These are phyloP conservation scores for Kodamaea neixiangensis DNA, from an alignment of 805 yeast species.

Conservation along the genomic window DNA sequence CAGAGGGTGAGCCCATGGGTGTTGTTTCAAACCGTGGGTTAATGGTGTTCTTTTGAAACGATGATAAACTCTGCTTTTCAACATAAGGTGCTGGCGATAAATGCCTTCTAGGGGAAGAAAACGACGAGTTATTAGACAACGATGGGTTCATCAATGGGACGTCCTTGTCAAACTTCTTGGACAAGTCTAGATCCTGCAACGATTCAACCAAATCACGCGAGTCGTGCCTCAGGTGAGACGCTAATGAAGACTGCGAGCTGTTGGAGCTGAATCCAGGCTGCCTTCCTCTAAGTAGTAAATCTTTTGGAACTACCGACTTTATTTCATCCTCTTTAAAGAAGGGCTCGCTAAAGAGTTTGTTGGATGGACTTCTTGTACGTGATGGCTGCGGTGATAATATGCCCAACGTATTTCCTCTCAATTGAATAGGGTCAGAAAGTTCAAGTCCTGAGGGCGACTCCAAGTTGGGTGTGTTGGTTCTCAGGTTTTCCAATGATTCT, in stretches of 20 bases:
- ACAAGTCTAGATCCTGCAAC: constrained; percentile 30
- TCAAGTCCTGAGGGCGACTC: too few species aligned
- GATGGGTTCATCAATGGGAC: constrained; percentile 21
- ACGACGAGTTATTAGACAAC: constrained; percentile 31
- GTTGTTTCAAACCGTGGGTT: constrained; percentile 17
- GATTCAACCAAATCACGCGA: constrained; percentile 24
- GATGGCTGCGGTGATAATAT: constrained; percentile 37
- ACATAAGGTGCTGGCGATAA: constrained; percentile 54
- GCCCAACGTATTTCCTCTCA: not conserved
- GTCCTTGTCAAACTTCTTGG: constrained; percentile 16
- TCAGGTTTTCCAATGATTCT: too few species aligned
- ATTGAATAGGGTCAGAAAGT: constrained; percentile 8
- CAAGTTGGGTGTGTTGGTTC: too few species aligned
- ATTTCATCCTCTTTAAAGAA: constrained; percentile 16
- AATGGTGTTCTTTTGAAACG: constrained; percentile 55
- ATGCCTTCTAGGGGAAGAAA: constrained; percentile 57
- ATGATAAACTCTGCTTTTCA: constrained; percentile 56
- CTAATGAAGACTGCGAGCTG: constrained; percentile 21
- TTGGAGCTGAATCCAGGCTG: constrained; percentile 13
- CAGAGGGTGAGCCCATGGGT: constrained; percentile 15
- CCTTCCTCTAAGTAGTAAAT: constrained; percentile 30
- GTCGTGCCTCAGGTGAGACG: constrained; percentile 9
- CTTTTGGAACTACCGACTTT: constrained; percentile 48
- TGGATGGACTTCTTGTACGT: constrained; percentile 29
- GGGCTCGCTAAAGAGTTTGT: constrained; percentile 19